phyloP scores from a whole-genome alignment of 345 rosid species.

The Arabis alpina region DNA sequence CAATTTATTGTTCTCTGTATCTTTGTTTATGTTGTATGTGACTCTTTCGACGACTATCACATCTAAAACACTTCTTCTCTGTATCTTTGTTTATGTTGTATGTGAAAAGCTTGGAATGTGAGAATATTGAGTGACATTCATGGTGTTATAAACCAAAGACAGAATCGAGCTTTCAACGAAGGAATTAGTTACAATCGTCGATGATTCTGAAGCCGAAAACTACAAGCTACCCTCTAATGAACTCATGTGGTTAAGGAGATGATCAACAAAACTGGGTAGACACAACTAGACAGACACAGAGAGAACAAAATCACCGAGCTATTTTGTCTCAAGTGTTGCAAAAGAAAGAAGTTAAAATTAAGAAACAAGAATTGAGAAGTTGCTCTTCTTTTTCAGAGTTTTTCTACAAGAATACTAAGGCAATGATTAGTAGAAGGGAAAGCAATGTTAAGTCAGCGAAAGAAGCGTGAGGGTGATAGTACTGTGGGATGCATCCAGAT shows the following conservation, averaged over 20 bases:
- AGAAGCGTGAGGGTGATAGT: constrained; percentile 40
- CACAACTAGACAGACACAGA: constrained; percentile 21
- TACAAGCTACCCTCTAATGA: constrained; percentile 33
- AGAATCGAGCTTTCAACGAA: constrained; percentile 34
- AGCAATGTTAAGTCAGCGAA: constrained; percentile 56
- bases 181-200: constrained; percentile 35
- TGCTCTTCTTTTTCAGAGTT: constrained; percentile 30
- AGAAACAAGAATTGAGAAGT: constrained; percentile 43
- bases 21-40: constrained; percentile 13
- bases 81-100: constrained; percentile 16
- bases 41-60: too few species aligned
- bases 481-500: constrained; percentile 52
- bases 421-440: constrained; percentile 45
- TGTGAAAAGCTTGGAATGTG: constrained; percentile 2
- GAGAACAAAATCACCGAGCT: constrained; percentile 34
- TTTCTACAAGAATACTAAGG: constrained; percentile 54
- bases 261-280: constrained; percentile 46
- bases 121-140: not conserved
- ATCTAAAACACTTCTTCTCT: too few species aligned
- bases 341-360: constrained; percentile 23
- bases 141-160: not conserved
- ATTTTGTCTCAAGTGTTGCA: constrained; percentile 37
- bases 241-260: constrained; percentile 19
- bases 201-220: constrained; percentile 21
- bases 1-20: constrained; percentile 7